phyloP scores from a whole-genome alignment of 2,329 filamentous ascomycete species.

The Aureobasidium uvarum region DNA sequence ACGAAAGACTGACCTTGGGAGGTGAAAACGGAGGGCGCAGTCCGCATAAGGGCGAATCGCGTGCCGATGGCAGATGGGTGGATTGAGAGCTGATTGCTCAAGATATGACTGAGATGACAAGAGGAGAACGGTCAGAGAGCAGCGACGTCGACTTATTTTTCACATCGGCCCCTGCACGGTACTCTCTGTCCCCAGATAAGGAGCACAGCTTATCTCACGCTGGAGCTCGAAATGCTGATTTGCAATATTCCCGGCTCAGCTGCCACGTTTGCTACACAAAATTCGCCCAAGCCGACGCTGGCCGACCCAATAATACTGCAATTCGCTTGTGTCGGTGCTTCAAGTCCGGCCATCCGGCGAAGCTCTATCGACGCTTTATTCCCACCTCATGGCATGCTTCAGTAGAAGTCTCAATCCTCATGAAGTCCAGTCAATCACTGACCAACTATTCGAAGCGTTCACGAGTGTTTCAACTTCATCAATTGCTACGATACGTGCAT shows the following conservation, averaged over 20 bases:
- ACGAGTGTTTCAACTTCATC: background rate
- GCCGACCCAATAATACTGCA: conserved; percentile 16
- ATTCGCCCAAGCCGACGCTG: background rate
- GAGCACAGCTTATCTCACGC: conserved; percentile 21
- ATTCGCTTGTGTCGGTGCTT: conserved; percentile 10
- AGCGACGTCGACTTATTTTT: conserved; percentile 23
- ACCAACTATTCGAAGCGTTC: too few relatives aligned
- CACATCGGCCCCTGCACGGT: conserved; percentile 23
- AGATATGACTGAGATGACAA: conserved; percentile 34
- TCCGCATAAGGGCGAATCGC: conserved; percentile 44
- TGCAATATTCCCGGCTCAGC: conserved; percentile 13
- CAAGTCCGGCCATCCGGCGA: conserved; percentile 1
- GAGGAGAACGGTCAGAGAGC: conserved; percentile 30
- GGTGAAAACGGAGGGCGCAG: conserved; percentile 53
- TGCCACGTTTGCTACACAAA: background rate
- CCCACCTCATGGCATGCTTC: conserved; percentile 6
- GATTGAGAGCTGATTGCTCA: conserved; percentile 19
- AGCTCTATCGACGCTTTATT: conserved; percentile 22
- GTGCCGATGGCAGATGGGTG: conserved; percentile 29
- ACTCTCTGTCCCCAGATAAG: conserved; percentile 14
- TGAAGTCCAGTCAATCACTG: background rate
- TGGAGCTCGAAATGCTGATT: conserved; percentile 14
- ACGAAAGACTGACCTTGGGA: conserved; percentile 49
- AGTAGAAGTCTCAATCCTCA: background rate
- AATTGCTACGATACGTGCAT: background rate